Evolutionary conservation across 2,329 filamentous ascomycete genomes (phyloP), one percentile per base, ranked within the genome.

Genomic region (Atkinsonella texensis): DNA sequence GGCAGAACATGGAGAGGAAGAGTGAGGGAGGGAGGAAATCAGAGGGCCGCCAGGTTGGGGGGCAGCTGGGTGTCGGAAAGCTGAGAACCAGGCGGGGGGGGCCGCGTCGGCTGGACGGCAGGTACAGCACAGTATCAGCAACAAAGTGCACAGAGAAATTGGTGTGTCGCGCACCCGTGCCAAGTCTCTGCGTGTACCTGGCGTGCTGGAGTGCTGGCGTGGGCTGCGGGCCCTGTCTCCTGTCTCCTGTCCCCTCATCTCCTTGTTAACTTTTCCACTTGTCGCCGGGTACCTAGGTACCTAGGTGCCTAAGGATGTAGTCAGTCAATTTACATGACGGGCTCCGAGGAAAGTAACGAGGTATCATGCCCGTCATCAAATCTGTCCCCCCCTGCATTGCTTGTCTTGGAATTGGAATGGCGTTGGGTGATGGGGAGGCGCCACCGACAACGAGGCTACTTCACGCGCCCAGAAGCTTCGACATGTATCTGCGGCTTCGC

Each of bases 51-150:
- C 54, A 52, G 58, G 59, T 54, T 58, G 62, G 63, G 63, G 63
- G 59, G 62, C 55, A 17, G 46, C 52, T 32, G 28, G 42, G 49
- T 54, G 52, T 54, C 50, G 45, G 52, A 54, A 54, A 41, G 15
- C 39, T 46, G 35, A 41, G 31, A 43, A 39, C 48, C 46, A 43
- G 44, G 20, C 32, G 23, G 43, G 23, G n/a, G n/a, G 20, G 20
- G 31, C 44, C 48, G 12, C 20, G n/a, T 41, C 45, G 23, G 20
- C 33, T 48, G 46, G 32, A n/a, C n/a, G 28, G 55, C 53, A 65
- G 55, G 65, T 67, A 67, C 60, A 64, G 62, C 65, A 67, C 65
- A 67, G 65, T 67, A 67, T 66, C 61, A 65, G 60, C 55, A 56
- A 57, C 52, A 51, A 59, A 57, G 57, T 60, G 56, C 61, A 62